Evolutionary conservation across 73 alveolate genomes (phyloP), one percentile per base, ranked within the genome.

Genomic region (Effrenium voratum): DNA sequence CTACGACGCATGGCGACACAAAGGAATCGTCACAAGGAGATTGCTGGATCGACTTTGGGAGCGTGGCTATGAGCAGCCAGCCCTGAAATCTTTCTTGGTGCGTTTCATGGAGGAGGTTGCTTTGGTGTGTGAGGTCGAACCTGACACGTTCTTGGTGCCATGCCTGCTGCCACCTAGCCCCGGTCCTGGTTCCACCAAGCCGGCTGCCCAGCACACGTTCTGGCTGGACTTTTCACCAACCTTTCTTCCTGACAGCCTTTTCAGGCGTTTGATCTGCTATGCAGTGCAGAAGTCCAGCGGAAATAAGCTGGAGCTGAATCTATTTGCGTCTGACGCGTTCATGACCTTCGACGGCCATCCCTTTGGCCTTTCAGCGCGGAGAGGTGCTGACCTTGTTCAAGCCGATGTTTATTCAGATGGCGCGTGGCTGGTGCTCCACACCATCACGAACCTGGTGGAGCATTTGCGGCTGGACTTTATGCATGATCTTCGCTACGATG

Each of bases 11-110:
- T 87, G 95, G 95, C 40, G 95, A 40, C 44, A 87, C n/a, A 41
- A 66, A 38, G 95, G 95, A 2, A 47, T 87, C 38, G 85, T 87
- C 40, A 28, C 95, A 19, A 38, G 40, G 19, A 45, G 95, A 5
- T n/a, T 87, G 41, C n/a, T 87, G 70, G 95, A 87, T 45, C 95
- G 95, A 13, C 85, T 87, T 2, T 87, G 95, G 95, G 95, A 87
- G 28, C 38, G 44, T 44, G 95, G 95, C 36, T 87, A 40, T 34
- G 68, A 44, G 50, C 84, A 41, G 46, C 95, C 50, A 38, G 34
- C n/a, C 46, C 80, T 52, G 41, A 87, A 87, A 52, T 40, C 47
- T 10, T 87, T 87, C 85, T 44, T 87, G 30, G 50, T 87, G 70
- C 52, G 93, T 12, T 87, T 87, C 38, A 87, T 87, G 95, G 95